Evolutionary conservation across 768 basidiomycete genomes (phyloP), one percentile per base, ranked within the genome.

Genomic region (Hypholoma sublateritium): DNA sequence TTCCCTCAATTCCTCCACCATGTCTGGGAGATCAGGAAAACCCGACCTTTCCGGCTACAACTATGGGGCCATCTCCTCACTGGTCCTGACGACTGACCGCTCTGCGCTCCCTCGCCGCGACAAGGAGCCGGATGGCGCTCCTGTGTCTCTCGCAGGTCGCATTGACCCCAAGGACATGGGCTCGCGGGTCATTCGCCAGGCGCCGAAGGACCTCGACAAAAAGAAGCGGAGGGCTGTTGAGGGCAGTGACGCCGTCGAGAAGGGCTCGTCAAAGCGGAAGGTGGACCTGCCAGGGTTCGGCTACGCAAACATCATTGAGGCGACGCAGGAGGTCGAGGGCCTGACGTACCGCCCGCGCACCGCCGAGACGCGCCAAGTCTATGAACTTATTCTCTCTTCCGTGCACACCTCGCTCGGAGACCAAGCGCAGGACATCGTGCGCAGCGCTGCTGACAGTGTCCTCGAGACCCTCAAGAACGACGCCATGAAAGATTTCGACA

Each of bases 61-160:
- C 78, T 98, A 98, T 81, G 87, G 89, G 45, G 92, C 92, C 53
- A 95, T 98, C 68, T 93, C 93, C 25, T 95, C 93, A 19, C 83
- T 98, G 43, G 96, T 98, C 44, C 80, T 98, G 67, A 95, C 91
- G n/a, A 93, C 96, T 12, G 89, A 93, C 75, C 80, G 87, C 53
- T 89, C 90, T 50, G 82, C 80, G 1, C 75, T 93, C 50, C 91
- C 91, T 17, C 82, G 93, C 46, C 81, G 95, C 60, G 93, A 95
- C 80, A 91, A 91, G 75, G 96, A 99, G 70, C 95, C 95, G 6
- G 95, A 97, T 78, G 96, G 97, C 60, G 93, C 94, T 7, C 92
- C 95, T 9, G 95, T 95, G 14, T 88, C 95, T 2, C 86, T 98
- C 34, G 89, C 86, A 44, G 97, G 97, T 14, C 84, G 89, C 24